These are phyloP conservation scores for Marasmius sp. DNA, from an alignment of 1,284 basidiomycete genomes.

Conservation along the genomic window DNA sequence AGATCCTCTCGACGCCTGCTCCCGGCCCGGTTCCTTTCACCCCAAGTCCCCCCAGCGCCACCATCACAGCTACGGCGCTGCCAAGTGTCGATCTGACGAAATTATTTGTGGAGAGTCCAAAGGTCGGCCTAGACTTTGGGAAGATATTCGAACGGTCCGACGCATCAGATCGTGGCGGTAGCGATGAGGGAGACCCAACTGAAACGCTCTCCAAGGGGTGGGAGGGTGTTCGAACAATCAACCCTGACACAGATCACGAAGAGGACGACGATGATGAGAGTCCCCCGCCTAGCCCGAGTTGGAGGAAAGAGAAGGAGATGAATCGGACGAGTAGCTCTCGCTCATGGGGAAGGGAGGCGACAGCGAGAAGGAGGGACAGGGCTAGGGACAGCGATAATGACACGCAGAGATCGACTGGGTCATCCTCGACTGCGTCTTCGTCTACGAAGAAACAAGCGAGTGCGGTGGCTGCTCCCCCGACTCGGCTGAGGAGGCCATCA, in stretches of 20 bases:
- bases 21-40: slow-evolving; percentile 26
- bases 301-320: slow-evolving; percentile 31
- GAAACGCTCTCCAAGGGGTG: slow-evolving; percentile 18
- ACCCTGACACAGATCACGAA: slow-evolving; percentile 5
- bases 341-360: slow-evolving; percentile 17
- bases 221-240: slow-evolving; percentile 16
- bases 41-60: not conserved
- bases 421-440: slow-evolving; percentile 8
- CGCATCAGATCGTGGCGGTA: slow-evolving; percentile 26
- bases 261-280: slow-evolving; percentile 10
- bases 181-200: slow-evolving; percentile 36
- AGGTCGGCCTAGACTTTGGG: slow-evolving; percentile 67
- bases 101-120: slow-evolving; percentile 64
- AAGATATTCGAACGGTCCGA: slow-evolving; percentile 70
- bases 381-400: slow-evolving; percentile 1
- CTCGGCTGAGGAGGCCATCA: slow-evolving; percentile 43
- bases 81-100: slow-evolving; percentile 50
- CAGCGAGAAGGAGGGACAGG: slow-evolving; percentile 15
- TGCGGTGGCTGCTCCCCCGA: slow-evolving; percentile 28
- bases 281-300: slow-evolving; percentile 40
- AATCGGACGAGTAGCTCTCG: not conserved
- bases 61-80: not conserved
- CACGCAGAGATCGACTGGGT: not conserved
- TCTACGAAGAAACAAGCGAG: slow-evolving; percentile 12
- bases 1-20: slow-evolving; percentile 65